Conservation (phyloP, 1,139 yeast species). For the Taphrina betulina region DNA sequence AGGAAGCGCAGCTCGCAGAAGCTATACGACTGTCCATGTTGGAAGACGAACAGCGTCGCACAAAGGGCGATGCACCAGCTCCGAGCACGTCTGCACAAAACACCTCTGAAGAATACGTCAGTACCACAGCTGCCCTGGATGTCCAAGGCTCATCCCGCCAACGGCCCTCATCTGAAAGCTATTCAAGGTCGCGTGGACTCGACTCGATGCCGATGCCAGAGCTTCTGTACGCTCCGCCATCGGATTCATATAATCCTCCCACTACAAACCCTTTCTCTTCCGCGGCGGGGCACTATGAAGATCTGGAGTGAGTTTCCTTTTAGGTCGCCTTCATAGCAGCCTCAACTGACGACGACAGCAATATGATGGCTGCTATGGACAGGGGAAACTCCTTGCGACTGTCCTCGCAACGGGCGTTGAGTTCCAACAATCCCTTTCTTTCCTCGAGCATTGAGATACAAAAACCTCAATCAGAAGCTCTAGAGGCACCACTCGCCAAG, state of each 20-base stretch:
- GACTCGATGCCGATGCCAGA: conserved; percentile 23
- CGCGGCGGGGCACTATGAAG: conserved; percentile 9
- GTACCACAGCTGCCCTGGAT: conserved; percentile 5
- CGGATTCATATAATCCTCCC: conserved; percentile 21
- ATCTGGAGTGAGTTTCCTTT: conserved; percentile 6
- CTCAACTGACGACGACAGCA: background rate
- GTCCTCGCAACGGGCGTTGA: conserved; percentile 12
- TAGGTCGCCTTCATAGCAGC: background rate
- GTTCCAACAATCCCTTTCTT: too few relatives aligned
- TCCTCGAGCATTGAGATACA: too few relatives aligned
- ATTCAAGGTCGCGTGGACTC: background rate
- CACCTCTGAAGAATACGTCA: background rate
- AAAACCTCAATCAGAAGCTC: too few relatives aligned
- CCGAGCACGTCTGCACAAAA: background rate
- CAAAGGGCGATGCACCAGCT: background rate
- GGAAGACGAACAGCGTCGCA: conserved; percentile 61
- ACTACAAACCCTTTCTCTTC: background rate
- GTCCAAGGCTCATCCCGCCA: conserved; percentile 8
- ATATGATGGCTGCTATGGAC: conserved; percentile 9
- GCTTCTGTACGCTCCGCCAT: conserved; percentile 26
- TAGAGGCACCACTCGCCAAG: too few relatives aligned
- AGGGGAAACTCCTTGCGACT: background rate
- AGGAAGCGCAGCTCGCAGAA: conserved; percentile 32
- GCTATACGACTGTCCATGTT: conserved; percentile 71
- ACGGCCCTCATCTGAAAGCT: conserved; percentile 13